Base-by-base conservation (phyloP, 2,329 filamentous ascomycete species). In the Xylaria digitata region DNA sequence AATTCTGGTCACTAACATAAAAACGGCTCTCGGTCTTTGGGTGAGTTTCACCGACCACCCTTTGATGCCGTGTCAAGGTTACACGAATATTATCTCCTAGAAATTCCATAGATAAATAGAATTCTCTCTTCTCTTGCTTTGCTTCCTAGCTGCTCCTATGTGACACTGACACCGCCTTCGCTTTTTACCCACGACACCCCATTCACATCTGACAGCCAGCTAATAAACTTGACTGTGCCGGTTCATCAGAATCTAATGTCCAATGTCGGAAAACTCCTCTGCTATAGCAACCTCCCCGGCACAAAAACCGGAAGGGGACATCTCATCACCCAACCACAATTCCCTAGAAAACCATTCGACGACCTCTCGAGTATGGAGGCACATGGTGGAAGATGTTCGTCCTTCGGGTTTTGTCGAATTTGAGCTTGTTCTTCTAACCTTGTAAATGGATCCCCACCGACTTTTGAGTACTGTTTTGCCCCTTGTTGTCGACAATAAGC, bases 381-480 rank as follows among this genome's bases (percentile, higher is more conserved):
- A 77, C 54, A 71, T 78, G 71, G 40, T 69, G n/a, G 75, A 77
- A 60, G 64, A 74, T 21, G 75, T 86, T 46, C 75, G 78, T 43
- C 75, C 80, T 11, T 81, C 80, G 0, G 50, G 72, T 2, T 80
- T 84, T 68, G 80, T 79, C 32, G 84, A 86, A 69, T 49, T 82
- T 17, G 81, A 85, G 69, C 77, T 85, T 26, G 60, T 84, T 2
- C 66, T 85, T 46, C 73, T 85, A 45, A 85, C 84, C 0, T 82
- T 86, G 76, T 78, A 73, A 75, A 75, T 60, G 60, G 43, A 67
- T 58, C 32, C 46, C 61, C 32, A 8, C 23, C 13, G 26, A 63
- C 8, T 48, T 55, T 45, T 30, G 26, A 48, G 45, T 50, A 34
- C 23, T 30, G 19, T 9, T 40, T 21, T 32, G 6, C 40, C 30